These are phyloP conservation scores for Paspalum vaginatum DNA, from an alignment of 176 grass and related monocot species.

Conservation along the genomic window DNA sequence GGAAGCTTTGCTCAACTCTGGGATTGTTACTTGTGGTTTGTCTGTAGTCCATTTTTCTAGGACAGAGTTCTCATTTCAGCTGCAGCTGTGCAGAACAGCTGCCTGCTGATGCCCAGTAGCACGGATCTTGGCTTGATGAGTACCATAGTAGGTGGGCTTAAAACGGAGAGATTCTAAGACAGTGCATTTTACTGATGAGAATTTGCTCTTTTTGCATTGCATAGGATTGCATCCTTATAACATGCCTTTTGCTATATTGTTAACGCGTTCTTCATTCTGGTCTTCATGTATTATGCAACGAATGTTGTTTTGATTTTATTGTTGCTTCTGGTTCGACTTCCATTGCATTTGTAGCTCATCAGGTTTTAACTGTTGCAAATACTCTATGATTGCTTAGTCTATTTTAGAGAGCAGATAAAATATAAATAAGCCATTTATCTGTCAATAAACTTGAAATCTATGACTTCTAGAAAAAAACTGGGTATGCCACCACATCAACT, in stretches of 20 bases:
- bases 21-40: conserved; percentile 6
- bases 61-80: neutral
- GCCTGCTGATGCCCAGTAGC: neutral
- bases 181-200: conserved; percentile 8
- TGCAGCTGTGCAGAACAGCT: neutral
- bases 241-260: neutral
- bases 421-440: conserved; percentile 1
- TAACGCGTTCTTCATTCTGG: neutral
- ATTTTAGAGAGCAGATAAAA: conserved; percentile 1
- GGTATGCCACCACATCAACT: neutral
- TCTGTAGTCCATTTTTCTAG: neutral
- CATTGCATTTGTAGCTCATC: neutral
- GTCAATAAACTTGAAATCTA: neutral
- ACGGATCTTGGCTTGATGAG: neutral
- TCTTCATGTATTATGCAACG: neutral
- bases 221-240: neutral
- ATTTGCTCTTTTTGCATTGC: conserved; percentile 2
- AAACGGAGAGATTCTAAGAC: neutral
- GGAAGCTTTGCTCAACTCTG: conserved; percentile 9
- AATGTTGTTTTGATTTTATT: neutral
- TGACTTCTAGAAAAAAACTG: neutral
- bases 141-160: neutral
- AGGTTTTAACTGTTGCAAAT: conserved; percentile 10
- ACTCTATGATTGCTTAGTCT: neutral
- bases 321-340: neutral